Evolutionary conservation across 2,329 filamentous ascomycete species (phyloP).

Genomic region (Nemania diffusa): DNA sequence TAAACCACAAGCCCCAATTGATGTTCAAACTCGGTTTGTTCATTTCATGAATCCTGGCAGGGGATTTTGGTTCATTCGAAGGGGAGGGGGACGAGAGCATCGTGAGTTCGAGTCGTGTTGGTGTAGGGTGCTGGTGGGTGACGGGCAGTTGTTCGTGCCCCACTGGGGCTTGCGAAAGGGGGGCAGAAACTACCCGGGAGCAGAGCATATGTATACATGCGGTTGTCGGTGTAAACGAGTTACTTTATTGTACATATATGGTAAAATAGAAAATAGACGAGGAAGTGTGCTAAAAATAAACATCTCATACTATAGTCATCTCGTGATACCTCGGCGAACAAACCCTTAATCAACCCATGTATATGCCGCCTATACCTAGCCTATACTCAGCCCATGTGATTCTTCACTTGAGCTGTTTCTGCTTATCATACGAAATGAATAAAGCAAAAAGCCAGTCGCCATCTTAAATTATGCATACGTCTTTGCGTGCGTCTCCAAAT

Average conservation of each 20-base stretch:
- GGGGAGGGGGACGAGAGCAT: conserved; percentile 7
- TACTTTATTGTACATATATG: not conserved
- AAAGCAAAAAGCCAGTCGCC: not conserved
- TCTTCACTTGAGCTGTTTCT: not conserved
- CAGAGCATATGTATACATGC: not conserved
- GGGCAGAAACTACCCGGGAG: not conserved
- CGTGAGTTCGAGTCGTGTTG: not conserved
- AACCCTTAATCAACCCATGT: no score
- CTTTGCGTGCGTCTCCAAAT: not conserved
- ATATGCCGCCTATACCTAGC: no score
- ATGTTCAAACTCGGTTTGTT: not conserved
- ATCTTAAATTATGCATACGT: not conserved
- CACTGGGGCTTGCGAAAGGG: not conserved
- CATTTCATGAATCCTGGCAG: not conserved
- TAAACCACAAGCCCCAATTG: conserved; percentile 38
- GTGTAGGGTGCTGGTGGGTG: not conserved
- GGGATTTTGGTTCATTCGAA: not conserved
- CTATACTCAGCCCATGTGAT: not conserved
- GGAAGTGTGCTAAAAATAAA: no score
- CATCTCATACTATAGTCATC: not conserved
- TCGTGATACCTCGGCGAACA: not conserved
- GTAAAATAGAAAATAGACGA: not conserved
- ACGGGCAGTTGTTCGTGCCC: not conserved
- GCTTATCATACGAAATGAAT: not conserved
- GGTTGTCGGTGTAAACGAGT: not conserved